A percentile compares a stretch with the other conserved stretches of the same genome.
Evolutionary conservation across 2,329 filamentous ascomycete genomes (phyloP).

Genomic region (Fusarium sp.): DNA sequence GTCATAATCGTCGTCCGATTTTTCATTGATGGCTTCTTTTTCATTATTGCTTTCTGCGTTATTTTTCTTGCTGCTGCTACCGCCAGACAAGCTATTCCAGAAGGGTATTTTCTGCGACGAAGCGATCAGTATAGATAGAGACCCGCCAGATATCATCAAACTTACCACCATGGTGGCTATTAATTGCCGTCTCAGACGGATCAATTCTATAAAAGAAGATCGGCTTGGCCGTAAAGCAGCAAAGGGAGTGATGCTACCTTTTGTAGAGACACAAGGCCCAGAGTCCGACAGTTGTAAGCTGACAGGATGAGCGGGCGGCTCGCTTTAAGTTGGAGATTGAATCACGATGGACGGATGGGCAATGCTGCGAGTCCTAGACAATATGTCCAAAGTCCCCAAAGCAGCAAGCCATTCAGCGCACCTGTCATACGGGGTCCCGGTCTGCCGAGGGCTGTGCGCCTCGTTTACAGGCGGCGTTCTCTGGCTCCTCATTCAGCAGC

Average conservation of each 20-base stretch:
- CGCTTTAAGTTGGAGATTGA: constrained; percentile 17
- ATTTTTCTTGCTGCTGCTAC: constrained; percentile 6
- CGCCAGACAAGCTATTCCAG: constrained; percentile 10
- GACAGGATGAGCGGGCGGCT: constrained; percentile 3
- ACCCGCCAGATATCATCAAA: background rate
- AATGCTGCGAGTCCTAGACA: background rate
- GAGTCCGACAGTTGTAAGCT: constrained; percentile 2
- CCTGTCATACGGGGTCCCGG: constrained; percentile 1
- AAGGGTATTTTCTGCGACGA: constrained; percentile 38
- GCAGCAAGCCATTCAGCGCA: background rate
- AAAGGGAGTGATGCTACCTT: constrained; percentile 11
- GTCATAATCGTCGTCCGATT: background rate
- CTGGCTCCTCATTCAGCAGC: too few species aligned
- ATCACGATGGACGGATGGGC: background rate
- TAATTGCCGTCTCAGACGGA: constrained; percentile 5
- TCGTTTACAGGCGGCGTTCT: constrained; percentile 4
- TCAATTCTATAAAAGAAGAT: background rate
- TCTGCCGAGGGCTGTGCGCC: constrained; percentile 16
- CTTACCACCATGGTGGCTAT: constrained; percentile 37
- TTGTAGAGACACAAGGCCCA: background rate
- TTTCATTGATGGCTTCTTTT: background rate
- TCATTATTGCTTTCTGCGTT: constrained; percentile 5
- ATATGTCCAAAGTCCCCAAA: constrained; percentile 2
- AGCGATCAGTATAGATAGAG: background rate
- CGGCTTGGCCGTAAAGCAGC: constrained; percentile 2